Conservation (phyloP, 768 basidiomycete species). For the Russula sp. region DNA sequence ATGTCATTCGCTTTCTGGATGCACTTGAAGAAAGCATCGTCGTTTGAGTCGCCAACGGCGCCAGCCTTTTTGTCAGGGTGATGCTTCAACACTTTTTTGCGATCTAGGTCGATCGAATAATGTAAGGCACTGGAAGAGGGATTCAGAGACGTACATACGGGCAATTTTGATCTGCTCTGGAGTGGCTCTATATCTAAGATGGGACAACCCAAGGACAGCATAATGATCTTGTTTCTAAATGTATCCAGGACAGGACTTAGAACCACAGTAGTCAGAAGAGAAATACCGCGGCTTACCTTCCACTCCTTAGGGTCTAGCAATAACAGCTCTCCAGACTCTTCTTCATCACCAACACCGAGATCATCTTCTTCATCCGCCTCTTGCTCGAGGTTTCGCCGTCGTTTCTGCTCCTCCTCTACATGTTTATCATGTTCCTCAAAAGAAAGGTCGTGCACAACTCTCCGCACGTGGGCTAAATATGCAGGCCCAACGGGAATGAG, state of each 20-base stretch:
- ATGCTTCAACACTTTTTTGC: slow-evolving; percentile 95
- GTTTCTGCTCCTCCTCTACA: slow-evolving; percentile 45
- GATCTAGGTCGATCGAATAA: slow-evolving; percentile 46
- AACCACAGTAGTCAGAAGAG: not conserved
- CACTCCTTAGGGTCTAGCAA: slow-evolving; percentile 93
- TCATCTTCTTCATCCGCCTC: slow-evolving; percentile 62
- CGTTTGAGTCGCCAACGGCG: slow-evolving; percentile 72
- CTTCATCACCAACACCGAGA: slow-evolving; percentile 88
- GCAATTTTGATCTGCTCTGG: slow-evolving; percentile 93
- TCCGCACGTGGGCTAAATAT: slow-evolving; percentile 74
- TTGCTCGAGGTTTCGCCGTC: slow-evolving; percentile 42
- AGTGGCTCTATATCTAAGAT: slow-evolving; percentile 78
- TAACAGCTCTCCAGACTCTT: slow-evolving; percentile 64
- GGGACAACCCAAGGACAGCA: slow-evolving; percentile 89
- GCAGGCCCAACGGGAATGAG: slow-evolving; percentile 85
- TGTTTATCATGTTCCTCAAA: slow-evolving; percentile 79
- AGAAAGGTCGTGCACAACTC: slow-evolving; percentile 64
- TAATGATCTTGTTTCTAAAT: slow-evolving; percentile 97
- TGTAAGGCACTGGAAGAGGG: not conserved
- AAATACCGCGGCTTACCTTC: slow-evolving; percentile 56
- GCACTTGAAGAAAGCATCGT: slow-evolving; percentile 99
- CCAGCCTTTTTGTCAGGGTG: slow-evolving; percentile 93
- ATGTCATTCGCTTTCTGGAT: slow-evolving; percentile 98
- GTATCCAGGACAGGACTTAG: not conserved
- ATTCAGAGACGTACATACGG: slow-evolving; percentile 60